Evolutionary conservation across 192 early-diverging fungal genomes (phyloP).

Genomic region (Geranomyces variabilis): DNA sequence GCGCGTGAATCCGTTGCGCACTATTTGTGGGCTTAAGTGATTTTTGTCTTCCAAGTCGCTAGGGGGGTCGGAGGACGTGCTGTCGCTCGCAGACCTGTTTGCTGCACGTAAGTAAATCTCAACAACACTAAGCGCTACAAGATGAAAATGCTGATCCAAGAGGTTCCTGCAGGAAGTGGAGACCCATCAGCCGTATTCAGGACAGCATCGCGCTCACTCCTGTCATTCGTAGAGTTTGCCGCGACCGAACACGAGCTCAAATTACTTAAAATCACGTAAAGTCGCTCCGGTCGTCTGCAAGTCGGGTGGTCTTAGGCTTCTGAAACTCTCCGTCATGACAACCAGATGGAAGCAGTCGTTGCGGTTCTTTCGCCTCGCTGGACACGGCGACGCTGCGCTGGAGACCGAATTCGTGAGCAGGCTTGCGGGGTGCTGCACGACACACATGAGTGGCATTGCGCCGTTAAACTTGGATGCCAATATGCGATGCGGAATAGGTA

Average conservation of each 20-base stretch:
- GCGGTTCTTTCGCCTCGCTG: neutral
- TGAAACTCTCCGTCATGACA: no score
- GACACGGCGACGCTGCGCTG: neutral
- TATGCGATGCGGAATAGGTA: slow-evolving; percentile 4
- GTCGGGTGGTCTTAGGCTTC: neutral
- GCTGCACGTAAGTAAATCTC: neutral
- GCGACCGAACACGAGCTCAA: slow-evolving; percentile 8
- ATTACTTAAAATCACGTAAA: slow-evolving; percentile 4
- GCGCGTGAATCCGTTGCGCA: neutral
- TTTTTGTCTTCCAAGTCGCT: no score
- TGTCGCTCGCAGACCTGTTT: slow-evolving; percentile 6
- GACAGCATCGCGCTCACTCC: neutral
- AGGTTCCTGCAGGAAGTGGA: neutral
- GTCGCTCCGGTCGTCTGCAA: neutral
- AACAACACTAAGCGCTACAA: neutral
- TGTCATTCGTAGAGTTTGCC: slow-evolving; percentile 5
- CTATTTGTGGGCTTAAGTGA: neutral
- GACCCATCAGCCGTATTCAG: neutral
- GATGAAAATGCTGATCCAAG: neutral
- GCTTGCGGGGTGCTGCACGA: neutral
- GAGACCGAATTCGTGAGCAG: neutral
- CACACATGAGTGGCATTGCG: neutral
- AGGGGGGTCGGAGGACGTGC: neutral
- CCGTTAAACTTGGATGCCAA: neutral
- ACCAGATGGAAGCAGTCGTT: slow-evolving; percentile 5